Conservation (phyloP, 108 stramenopile species). For the Cylindrotheca fusiformis region DNA sequence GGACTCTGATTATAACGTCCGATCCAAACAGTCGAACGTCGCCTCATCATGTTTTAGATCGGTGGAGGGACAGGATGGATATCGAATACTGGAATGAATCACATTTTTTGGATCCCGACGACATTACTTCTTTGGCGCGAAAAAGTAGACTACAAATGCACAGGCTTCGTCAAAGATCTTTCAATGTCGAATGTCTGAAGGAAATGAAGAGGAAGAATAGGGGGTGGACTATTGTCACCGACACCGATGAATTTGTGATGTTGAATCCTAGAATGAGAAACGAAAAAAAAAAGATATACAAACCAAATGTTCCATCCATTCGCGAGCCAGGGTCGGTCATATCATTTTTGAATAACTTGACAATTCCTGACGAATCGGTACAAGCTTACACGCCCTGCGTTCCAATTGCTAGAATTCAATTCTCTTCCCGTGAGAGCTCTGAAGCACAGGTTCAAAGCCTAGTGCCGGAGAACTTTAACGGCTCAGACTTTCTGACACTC, state of each 20-base stretch:
- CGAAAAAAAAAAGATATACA: background rate
- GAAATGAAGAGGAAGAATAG: constrained; percentile 3
- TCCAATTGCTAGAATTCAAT: constrained; percentile 10
- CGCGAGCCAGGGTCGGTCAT: constrained; percentile 3
- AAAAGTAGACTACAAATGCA: constrained; percentile 15
- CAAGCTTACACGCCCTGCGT: constrained; percentile 8
- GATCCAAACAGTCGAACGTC: constrained; percentile 36
- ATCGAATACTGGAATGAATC: constrained; percentile 25
- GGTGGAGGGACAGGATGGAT: constrained; percentile 36
- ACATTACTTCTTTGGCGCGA: constrained; percentile 9
- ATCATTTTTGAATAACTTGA: background rate
- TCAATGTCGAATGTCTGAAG: constrained; percentile 21
- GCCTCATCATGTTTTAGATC: constrained; percentile 29
- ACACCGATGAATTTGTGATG: constrained; percentile 58
- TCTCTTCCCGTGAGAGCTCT: constrained; percentile 11
- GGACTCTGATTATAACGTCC: constrained; percentile 35
- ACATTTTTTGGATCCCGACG: constrained; percentile 17
- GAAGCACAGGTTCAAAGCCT: background rate
- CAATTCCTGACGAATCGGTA: constrained; percentile 5
- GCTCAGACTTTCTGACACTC: constrained; percentile 7
- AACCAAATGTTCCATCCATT: background rate
- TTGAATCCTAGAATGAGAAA: constrained; percentile 24
- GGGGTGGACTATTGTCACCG: constrained; percentile 44
- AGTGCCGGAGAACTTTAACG: constrained; percentile 3
- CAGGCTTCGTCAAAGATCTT: constrained; percentile 23